These are phyloP conservation scores for Colletotrichum spaethianum DNA, from an alignment of 2,329 filamentous ascomycete species.

Conservation along the genomic window DNA sequence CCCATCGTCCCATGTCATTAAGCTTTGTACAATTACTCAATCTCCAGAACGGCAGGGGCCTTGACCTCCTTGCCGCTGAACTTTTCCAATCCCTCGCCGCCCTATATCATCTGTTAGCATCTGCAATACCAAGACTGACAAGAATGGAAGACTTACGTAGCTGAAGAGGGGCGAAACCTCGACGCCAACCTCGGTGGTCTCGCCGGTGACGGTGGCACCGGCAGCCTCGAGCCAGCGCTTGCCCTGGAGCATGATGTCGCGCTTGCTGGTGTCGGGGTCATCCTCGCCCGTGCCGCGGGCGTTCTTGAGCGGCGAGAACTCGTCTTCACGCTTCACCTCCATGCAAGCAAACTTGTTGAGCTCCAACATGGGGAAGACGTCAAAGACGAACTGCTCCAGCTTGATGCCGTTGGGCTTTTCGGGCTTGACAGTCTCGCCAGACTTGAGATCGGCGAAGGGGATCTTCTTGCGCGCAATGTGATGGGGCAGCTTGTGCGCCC, in stretches of 20 bases:
- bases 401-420: conserved; percentile 98
- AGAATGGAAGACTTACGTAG: conserved; percentile 80
- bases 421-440: conserved; percentile 87
- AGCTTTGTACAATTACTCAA: conserved; percentile 50
- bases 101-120: conserved; percentile 55
- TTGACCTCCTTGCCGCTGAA: conserved; percentile 67
- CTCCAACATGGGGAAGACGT: conserved; percentile 92
- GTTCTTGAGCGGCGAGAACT: conserved; percentile 99
- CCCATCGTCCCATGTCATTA: conserved; percentile 30
- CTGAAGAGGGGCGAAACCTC: conserved; percentile 95
- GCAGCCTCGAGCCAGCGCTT: conserved; percentile 86
- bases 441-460: conserved; percentile 82
- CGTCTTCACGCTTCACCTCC: conserved; percentile 96
- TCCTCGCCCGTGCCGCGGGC: conserved; percentile 87
- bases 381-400: conserved; percentile 98
- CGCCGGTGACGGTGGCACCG: conserved; percentile 81
- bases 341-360: conserved; percentile 94
- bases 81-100: conserved; percentile 74
- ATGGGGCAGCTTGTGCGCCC: conserved; percentile 89
- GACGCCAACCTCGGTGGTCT: conserved; percentile 75
- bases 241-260: conserved; percentile 91
- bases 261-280: conserved; percentile 92
- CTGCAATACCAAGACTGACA: not conserved
- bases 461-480: conserved; percentile 99
- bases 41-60: conserved; percentile 67